Percentiles rank a stretch among this genome's conserved stretches.
Conservation (phyloP, 768 basidiomycete species). For the Mycena filopes region DNA sequence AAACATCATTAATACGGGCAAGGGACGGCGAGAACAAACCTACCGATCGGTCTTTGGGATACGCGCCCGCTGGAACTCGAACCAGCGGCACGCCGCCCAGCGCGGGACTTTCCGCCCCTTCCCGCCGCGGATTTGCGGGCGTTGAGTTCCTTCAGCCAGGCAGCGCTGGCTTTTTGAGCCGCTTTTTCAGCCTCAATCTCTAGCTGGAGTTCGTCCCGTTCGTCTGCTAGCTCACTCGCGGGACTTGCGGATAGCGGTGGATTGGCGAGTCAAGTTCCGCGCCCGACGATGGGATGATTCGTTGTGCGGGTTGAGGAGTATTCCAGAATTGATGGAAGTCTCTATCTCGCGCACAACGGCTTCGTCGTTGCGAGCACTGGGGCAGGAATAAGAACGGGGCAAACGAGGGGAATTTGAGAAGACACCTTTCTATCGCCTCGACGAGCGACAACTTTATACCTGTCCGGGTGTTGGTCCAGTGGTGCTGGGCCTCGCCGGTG, state of each 20-base stretch:
- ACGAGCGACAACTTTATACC: not conserved
- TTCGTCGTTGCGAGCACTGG: constrained; percentile 24
- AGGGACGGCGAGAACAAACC: no score
- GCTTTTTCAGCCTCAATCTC: not conserved
- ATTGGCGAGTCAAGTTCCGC: constrained; percentile 4
- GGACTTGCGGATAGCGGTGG: constrained; percentile 7
- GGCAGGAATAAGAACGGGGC: no score
- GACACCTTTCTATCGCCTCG: not conserved
- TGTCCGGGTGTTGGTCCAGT: not conserved
- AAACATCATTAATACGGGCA: no score
- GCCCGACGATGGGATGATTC: constrained; percentile 13
- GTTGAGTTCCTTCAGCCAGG: not conserved
- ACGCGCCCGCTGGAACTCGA: not conserved
- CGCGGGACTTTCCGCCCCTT: not conserved
- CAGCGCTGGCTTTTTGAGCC: not conserved
- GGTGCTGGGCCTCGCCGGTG: constrained; percentile 3
- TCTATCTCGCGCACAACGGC: constrained; percentile 16
- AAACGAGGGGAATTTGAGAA: not conserved
- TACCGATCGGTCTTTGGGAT: no score
- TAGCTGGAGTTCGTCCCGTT: not conserved
- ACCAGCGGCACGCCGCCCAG: not conserved
- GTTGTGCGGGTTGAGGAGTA: constrained; percentile 25
- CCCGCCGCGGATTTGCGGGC: not conserved
- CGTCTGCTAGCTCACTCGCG: not conserved
- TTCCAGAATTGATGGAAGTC: constrained; percentile 10